Evolutionary conservation across 345 rosid genomes (phyloP).

Genomic region (Cardiospermum halicacabum): DNA sequence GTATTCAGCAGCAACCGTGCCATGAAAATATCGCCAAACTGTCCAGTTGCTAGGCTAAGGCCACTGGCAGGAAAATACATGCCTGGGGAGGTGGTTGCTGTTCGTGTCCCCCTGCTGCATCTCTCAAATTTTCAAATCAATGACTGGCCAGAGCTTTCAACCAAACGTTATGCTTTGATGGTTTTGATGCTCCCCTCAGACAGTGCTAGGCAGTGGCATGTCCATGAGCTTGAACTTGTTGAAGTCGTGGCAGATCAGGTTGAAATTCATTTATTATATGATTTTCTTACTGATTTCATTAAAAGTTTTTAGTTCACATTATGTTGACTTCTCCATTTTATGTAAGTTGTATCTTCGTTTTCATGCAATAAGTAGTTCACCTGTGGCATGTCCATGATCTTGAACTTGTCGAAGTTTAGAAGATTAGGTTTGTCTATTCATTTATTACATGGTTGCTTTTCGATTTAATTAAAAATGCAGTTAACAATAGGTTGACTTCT

Average conservation of each 20-base stretch:
- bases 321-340: neutral
- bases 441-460: too few relatives aligned
- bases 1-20: conserved; percentile 74
- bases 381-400: neutral
- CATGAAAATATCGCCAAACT: conserved; percentile 78
- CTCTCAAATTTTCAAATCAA: conserved; percentile 93
- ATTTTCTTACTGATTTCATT: neutral
- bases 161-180: conserved; percentile 91
- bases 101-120: conserved; percentile 95
- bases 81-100: conserved; percentile 93
- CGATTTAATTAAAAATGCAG: too few relatives aligned
- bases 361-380: too few relatives aligned
- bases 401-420: neutral
- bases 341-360: neutral
- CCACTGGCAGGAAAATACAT: conserved; percentile 77
- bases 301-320: neutral
- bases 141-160: conserved; percentile 98
- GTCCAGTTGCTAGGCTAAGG: conserved; percentile 78
- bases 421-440: too few relatives aligned
- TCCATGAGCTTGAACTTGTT: conserved; percentile 92
- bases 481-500: too few relatives aligned
- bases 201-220: conserved; percentile 99
- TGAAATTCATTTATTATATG: conserved; percentile 1
- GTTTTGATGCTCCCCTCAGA: conserved; percentile 97
- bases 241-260: conserved; percentile 99